These are phyloP conservation scores for Gossypium thurberi DNA, from an alignment of 345 rosid genomes.

Conservation along the genomic window DNA sequence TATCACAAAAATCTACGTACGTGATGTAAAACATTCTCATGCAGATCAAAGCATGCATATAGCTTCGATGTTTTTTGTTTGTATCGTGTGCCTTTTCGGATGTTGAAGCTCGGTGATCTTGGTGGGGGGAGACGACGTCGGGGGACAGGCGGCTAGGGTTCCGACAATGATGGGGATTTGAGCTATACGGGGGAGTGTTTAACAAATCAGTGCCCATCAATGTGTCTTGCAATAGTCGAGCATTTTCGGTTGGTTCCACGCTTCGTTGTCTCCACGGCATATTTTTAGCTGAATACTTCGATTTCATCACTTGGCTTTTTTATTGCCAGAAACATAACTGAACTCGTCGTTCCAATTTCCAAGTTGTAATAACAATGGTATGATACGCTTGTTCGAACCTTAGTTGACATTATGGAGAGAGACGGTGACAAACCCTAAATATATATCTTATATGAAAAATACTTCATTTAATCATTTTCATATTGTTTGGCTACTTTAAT, in stretches of 20 bases:
- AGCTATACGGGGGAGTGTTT: slow-evolving; percentile 13
- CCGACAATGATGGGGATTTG: slow-evolving; percentile 29
- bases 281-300: not conserved
- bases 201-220: slow-evolving; percentile 20
- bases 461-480: too few species aligned
- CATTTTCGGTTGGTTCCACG: slow-evolving; percentile 23
- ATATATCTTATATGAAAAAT: too few species aligned
- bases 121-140: slow-evolving; percentile 22
- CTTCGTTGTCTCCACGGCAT: slow-evolving; percentile 35
- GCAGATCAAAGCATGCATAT: not conserved
- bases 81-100: not conserved
- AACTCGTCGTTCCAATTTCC: not conserved
- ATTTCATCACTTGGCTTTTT: too few species aligned
- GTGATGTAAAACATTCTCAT: not conserved
- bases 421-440: too few species aligned
- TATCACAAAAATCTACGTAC: slow-evolving; percentile 21
- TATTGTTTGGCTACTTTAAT: too few species aligned
- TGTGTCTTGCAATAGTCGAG: slow-evolving; percentile 29
- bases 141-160: slow-evolving; percentile 24
- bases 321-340: too few species aligned
- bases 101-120: not conserved
- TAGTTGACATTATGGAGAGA: too few species aligned
- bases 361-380: not conserved
- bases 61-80: not conserved
- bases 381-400: too few species aligned